A percentile compares a stretch with the other conserved stretches of the same genome.
phyloP scores from a whole-genome alignment of 306 rosid species.

The Citrullus amarus region DNA sequence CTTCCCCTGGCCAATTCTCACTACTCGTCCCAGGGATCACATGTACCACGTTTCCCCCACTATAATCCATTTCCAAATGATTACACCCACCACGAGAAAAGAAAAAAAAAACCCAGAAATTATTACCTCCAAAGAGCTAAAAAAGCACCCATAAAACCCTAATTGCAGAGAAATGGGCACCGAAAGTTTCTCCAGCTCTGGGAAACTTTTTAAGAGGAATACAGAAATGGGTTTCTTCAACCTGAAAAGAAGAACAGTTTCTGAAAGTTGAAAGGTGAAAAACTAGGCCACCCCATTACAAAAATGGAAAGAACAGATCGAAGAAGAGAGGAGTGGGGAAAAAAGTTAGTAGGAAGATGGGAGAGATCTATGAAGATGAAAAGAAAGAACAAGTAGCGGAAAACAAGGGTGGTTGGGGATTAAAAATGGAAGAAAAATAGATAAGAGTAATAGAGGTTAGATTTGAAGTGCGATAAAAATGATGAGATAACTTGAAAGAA shows the following conservation, averaged over 20 bases:
- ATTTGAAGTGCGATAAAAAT: slow-evolving; percentile 1
- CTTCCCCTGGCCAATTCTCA: slow-evolving; percentile 66
- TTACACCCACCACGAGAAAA: not conserved
- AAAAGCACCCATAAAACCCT: not conserved
- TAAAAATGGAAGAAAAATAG: not conserved
- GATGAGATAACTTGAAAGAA: not conserved
- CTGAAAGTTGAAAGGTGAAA: not conserved
- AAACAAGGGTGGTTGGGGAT: not conserved
- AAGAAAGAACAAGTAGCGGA: slow-evolving; percentile 1
- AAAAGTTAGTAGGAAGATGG: not conserved
- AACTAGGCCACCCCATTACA: not conserved
- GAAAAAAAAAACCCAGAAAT: not conserved
- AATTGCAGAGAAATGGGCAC: not conserved
- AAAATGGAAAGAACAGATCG: slow-evolving; percentile 10
- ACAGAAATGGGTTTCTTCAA: not conserved
- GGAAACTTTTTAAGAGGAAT: not conserved
- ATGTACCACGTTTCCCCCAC: slow-evolving; percentile 64
- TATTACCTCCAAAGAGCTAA: not conserved
- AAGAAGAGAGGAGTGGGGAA: not conserved
- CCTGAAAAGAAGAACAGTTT: not conserved
- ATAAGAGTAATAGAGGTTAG: not conserved
- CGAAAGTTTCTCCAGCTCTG: not conserved
- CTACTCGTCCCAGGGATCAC: slow-evolving; percentile 45
- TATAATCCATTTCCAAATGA: slow-evolving; percentile 50
- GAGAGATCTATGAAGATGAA: not conserved